Base-by-base conservation (phyloP, 2,329 filamentous ascomycete genomes). In the Stachybotrys elegans region DNA sequence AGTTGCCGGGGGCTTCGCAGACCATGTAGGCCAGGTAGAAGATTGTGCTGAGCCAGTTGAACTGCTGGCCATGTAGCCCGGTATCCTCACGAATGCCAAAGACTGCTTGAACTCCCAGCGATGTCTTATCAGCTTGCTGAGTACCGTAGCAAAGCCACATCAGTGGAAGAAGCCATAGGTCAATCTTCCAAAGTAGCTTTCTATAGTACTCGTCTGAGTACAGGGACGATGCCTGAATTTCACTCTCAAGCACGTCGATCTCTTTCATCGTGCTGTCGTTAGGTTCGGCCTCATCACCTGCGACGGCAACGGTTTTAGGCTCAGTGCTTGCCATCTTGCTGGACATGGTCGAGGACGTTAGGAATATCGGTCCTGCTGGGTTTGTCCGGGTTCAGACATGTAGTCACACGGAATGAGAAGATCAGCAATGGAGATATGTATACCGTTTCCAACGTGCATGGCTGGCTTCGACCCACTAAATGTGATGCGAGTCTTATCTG, bases 51-150 rank as follows among this genome's bases (percentile, higher is more conserved):
- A 61, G 47, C 55, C 57, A 63, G 43, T 57, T 57, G 47, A 54
- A 61, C 43, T 63, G 54, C 29, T 61, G 43, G 14, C 60, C 58
- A 4, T 57, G 49, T 3, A 62, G 51, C 1, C 49, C 45, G 2
- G 54, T 61, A 32, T 62, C 60, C 40, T 59, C 51, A 19, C 48
- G 48, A 23, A 62, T 52, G 21, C 57, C 57, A 42, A 62, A 62
- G 11, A 58, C 54, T 14, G 57, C 56, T 43, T 62, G 58, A 3
- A 53, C 47, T 11, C 54, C 56, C 25, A 61, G 49, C 5, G 57
- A 60, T 1, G 52, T 57, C 50, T 61, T 62, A 42, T 63, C 60
- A 9, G 54, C 51, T n/a, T 59, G 52, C 34, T 61, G 59, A 1
- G 51, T 55, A 20, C 54, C 55, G 36, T 58, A 62, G 45, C 52